Conservation (phyloP, 306 rosid species). For the Quercus glauca region DNA sequence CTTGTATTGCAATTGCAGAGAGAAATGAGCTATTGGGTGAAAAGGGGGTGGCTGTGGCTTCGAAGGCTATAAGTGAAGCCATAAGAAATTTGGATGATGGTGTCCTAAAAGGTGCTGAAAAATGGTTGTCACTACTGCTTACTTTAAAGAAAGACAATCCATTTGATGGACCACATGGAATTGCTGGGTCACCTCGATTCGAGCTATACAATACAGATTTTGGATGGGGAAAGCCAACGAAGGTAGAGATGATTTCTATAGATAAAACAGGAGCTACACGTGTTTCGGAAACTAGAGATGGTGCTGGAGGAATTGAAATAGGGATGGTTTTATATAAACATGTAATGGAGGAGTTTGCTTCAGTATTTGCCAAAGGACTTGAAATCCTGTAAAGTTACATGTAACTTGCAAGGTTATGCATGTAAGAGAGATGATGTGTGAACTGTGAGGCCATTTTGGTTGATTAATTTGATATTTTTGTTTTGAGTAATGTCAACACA, state of each 20-base stretch:
- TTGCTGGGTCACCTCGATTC: no score
- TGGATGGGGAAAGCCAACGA: no score
- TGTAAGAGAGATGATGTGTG: no score
- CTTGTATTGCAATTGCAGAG: not conserved
- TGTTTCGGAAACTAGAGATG: slow-evolving; percentile 5
- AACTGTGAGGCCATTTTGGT: no score
- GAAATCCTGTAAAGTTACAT: not conserved
- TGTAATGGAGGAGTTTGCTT: slow-evolving; percentile 20
- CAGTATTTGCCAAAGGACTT: slow-evolving; percentile 14
- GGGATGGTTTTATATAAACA: slow-evolving; percentile 14
- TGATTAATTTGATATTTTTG: no score
- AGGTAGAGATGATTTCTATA: no score
- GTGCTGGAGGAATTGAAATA: slow-evolving; percentile 29
- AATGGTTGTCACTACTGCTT: no score
- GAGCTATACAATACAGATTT: no score
- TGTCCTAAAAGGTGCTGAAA: not conserved
- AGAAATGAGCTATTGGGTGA: slow-evolving; percentile 9
- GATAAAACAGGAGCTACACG: not conserved
- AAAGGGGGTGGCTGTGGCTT: slow-evolving; percentile 25
- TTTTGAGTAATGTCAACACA: no score
- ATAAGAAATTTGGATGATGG: slow-evolving; percentile 13
- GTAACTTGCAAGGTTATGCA: no score
- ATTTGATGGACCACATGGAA: no score
- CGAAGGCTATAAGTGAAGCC: slow-evolving; percentile 14
- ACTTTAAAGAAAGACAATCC: no score